Evolutionary conservation across 768 basidiomycete genomes (phyloP), one percentile per base, ranked within the genome.

Genomic region (Lentinula lateritia): DNA sequence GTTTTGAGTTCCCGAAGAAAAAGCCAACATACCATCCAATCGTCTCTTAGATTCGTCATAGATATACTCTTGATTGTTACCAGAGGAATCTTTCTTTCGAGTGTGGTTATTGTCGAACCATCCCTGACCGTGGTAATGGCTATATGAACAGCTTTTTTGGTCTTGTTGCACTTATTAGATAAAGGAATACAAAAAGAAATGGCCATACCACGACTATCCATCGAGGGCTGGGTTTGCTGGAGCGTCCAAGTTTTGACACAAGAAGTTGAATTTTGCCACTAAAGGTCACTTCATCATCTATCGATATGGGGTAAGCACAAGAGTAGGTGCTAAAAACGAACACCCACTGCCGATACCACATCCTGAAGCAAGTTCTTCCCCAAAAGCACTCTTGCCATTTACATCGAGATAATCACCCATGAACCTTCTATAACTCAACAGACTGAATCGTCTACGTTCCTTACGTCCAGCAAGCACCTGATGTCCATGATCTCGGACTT

Each of bases 321-420:
- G 4, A 16, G 34, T 42, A 39, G 20, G 58, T 32, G 32, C 2
- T 0, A 28, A 35, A 9, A 13, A 63, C 63, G 20, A 39, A 0
- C 39, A 74, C 88, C 70, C 64, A 94, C 95, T 76, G 66, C 87
- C 84, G 64, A 95, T 81, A 1, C 84, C 83, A 69, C 91, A 93
- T 34, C 84, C 87, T 18, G 76, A 75, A 42, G 84, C 82, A 66
- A 99, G 71, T 67, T 92, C 86, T 66, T 86, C 82, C 2, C 94
- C 95, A 4, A 95, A 75, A 0, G 92, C 70, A 68, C 83, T 87
- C 72, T 88, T 85, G 5, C 90, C 91, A 60, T 93, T 95, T 39
- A 98, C 75, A 68, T 93, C 90, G 20, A 99, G 83, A 74, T 99
- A 99, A 73, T 99, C 97, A 6, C 97, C 97, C 83, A 90, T 84